phyloP scores from a whole-genome alignment of 192 early-diverging fungal genomes.

The Linnemannia zychae region DNA sequence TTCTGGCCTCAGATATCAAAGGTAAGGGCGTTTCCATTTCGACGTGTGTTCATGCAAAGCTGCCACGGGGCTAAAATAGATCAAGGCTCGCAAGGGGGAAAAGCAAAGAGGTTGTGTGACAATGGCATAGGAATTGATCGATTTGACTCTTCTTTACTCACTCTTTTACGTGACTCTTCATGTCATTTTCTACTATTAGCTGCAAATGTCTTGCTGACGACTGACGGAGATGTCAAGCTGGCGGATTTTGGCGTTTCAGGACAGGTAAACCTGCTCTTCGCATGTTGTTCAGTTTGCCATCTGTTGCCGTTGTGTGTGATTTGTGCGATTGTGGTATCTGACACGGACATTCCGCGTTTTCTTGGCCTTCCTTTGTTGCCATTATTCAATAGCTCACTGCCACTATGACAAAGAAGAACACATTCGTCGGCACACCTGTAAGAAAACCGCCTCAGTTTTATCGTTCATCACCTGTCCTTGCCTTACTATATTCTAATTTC shows the following conservation, averaged over 20 bases:
- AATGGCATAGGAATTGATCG: not conserved
- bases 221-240: conserved; percentile 89
- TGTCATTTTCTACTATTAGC: conserved; percentile 56
- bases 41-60: not conserved
- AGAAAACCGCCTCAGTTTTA: conserved; percentile 9
- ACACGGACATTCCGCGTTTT: not conserved
- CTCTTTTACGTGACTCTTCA: not conserved
- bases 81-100: not conserved
- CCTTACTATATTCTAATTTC: not conserved
- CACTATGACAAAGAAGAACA: conserved; percentile 94
- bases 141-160: not conserved
- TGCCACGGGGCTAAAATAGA: conserved; percentile 12
- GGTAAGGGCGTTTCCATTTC: conserved; percentile 43
- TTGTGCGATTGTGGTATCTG: not conserved
- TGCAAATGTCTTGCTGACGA: conserved; percentile 84
- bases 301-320: not conserved
- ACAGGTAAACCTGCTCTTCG: conserved; percentile 65
- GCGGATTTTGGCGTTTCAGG: conserved; percentile 99
- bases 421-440: conserved; percentile 97
- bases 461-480: not conserved
- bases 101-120: not conserved
- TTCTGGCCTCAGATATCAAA: conserved; percentile 87
- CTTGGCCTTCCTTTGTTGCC: not conserved
- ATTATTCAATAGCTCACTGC: conserved; percentile 70
- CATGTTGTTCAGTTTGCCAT: not conserved